phyloP scores from a whole-genome alignment of 208 protist genomes.

The Vickermania ingenoplastis region DNA sequence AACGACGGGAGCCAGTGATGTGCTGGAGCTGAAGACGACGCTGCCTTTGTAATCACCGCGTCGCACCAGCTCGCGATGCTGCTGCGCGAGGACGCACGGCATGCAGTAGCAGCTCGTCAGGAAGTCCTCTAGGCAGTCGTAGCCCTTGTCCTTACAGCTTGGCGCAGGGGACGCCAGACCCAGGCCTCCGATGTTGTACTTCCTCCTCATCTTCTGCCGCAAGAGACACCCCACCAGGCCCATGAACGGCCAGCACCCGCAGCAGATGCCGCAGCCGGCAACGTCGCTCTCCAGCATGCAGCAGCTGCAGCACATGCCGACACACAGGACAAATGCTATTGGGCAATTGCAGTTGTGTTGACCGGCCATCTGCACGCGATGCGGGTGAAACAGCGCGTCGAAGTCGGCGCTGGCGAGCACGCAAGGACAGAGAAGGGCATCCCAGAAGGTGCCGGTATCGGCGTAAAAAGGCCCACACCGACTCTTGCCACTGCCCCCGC shows the following conservation, averaged over 20 bases:
- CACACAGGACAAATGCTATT: neutral
- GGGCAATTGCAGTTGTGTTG: neutral
- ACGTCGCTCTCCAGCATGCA: neutral
- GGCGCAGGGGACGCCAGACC: neutral
- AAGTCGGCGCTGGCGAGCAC: neutral
- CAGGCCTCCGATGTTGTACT: neutral
- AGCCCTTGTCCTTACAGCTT: neutral
- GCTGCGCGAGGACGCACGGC: conserved; percentile 22
- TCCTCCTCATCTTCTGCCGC: neutral
- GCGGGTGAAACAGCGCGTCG: neutral
- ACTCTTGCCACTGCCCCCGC: no score
- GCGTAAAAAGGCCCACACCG: no score
- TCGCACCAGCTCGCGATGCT: conserved; percentile 27
- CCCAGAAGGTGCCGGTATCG: neutral
- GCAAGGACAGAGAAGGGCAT: neutral
- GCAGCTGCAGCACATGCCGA: neutral
- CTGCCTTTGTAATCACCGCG: conserved; percentile 11
- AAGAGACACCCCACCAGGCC: neutral
- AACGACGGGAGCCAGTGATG: no score
- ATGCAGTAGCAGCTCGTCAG: conserved; percentile 14
- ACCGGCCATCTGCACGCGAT: neutral
- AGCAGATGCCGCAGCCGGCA: neutral
- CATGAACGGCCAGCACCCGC: neutral
- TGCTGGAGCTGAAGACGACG: neutral
- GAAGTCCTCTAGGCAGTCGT: conserved; percentile 3